Evolutionary conservation across 805 yeast species (phyloP).

Genomic region (Cyberlindnera nakhonratchasimensis): DNA sequence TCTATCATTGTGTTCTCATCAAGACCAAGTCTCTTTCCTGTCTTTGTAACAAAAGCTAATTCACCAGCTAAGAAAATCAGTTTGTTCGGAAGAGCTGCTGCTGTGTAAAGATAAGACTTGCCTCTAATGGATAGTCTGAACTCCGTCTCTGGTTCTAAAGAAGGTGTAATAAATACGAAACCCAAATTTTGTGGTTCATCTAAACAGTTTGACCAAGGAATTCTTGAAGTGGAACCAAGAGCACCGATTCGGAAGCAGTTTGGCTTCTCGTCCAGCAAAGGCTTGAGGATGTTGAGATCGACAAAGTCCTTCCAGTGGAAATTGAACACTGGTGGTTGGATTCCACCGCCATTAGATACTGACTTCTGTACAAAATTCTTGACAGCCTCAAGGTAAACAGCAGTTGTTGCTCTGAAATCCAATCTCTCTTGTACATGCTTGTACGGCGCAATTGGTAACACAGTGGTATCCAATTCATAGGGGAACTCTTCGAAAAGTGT

Average conservation of each 20-base stretch:
- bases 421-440: constrained; percentile 33
- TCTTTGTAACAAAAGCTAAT: constrained; percentile 36
- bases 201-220: constrained; percentile 40
- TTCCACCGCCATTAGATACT: constrained; percentile 22
- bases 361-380: constrained; percentile 29
- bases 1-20: constrained; percentile 34
- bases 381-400: constrained; percentile 33
- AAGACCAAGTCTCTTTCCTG: constrained; percentile 31
- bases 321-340: constrained; percentile 32
- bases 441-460: constrained; percentile 38
- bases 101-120: constrained; percentile 40
- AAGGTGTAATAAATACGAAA: constrained; percentile 28
- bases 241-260: constrained; percentile 44
- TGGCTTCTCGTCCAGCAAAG: constrained; percentile 37
- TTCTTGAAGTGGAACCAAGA: constrained; percentile 37
- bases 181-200: constrained; percentile 33
- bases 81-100: constrained; percentile 43
- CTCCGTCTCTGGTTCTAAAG: constrained; percentile 33
- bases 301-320: constrained; percentile 59
- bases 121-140: constrained; percentile 37
- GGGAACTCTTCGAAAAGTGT: constrained; percentile 29
- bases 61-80: constrained; percentile 41
- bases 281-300: constrained; percentile 42
- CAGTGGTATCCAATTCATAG: constrained; percentile 29
- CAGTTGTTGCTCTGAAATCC: constrained; percentile 34